These are phyloP conservation scores for Millerozyma miso DNA, from an alignment of 805 yeast species.

Conservation along the genomic window DNA sequence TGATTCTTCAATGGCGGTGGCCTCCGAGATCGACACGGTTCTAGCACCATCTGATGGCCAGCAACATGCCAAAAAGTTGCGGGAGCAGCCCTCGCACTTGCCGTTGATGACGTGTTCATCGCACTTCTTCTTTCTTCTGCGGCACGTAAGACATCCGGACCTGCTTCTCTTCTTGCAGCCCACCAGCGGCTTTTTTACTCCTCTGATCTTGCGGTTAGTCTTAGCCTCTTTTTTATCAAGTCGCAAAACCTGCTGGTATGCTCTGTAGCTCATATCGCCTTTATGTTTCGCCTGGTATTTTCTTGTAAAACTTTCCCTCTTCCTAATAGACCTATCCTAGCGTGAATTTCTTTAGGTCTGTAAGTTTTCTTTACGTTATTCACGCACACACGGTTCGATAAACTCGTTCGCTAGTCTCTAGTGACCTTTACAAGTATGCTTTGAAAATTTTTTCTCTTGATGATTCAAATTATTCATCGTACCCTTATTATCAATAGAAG, in stretches of 20 bases:
- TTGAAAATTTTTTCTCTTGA: not conserved
- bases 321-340: no score
- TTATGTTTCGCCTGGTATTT: no score
- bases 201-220: slow-evolving; percentile 10
- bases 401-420: no score
- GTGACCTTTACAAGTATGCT: no score
- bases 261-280: slow-evolving; percentile 32
- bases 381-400: no score
- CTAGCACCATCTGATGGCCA: slow-evolving; percentile 24
- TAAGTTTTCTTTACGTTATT: no score
- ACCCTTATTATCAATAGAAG: not conserved
- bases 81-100: slow-evolving; percentile 41
- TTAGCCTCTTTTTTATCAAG: slow-evolving; percentile 19
- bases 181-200: slow-evolving; percentile 16
- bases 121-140: slow-evolving; percentile 62
- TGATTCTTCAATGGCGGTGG: not conserved
- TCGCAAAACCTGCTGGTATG: slow-evolving; percentile 34
- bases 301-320: no score
- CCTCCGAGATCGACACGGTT: not conserved
- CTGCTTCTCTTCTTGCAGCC: slow-evolving; percentile 34
- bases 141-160: slow-evolving; percentile 58
- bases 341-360: no score
- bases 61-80: slow-evolving; percentile 42
- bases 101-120: slow-evolving; percentile 45
- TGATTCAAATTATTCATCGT: not conserved